A percentile compares a stretch with the other conserved stretches of the same genome.
phyloP scores from a whole-genome alignment of 768 basidiomycete species.

The Amyloporia xantha region DNA sequence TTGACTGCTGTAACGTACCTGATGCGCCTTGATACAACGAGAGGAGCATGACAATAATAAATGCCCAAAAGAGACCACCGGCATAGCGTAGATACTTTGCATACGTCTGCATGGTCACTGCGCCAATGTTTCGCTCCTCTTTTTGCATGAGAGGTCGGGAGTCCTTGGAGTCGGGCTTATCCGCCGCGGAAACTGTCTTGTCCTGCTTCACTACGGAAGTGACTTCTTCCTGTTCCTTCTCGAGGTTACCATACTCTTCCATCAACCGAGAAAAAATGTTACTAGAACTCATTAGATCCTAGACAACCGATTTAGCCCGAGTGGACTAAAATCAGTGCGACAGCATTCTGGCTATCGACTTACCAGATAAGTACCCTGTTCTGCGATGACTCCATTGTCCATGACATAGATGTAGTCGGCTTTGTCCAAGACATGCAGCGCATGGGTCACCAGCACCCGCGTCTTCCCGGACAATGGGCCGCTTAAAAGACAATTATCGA shows the following conservation, averaged over 20 bases:
- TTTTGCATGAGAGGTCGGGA: slow-evolving; percentile 27
- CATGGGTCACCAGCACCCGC: slow-evolving; percentile 83
- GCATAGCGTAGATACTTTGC: slow-evolving; percentile 29
- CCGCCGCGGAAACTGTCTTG: not conserved
- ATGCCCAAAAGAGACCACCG: slow-evolving; percentile 29
- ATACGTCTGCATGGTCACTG: slow-evolving; percentile 30
- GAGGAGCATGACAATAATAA: slow-evolving; percentile 38
- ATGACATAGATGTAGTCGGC: slow-evolving; percentile 75
- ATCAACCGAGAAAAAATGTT: slow-evolving; percentile 30
- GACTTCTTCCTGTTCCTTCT: slow-evolving; percentile 32
- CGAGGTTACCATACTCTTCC: slow-evolving; percentile 33
- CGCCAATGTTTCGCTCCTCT: slow-evolving; percentile 37
- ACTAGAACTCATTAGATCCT: slow-evolving; percentile 29
- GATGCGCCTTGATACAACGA: slow-evolving; percentile 41
- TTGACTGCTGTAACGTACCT: slow-evolving; percentile 29
- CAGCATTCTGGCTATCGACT: slow-evolving; percentile 5
- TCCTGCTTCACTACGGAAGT: not conserved
- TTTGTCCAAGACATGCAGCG: slow-evolving; percentile 79
- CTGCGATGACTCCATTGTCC: slow-evolving; percentile 51
- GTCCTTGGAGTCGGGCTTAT: not conserved
- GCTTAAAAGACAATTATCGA: slow-evolving; percentile 29
- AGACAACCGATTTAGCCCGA: not conserved
- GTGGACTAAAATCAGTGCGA: not conserved
- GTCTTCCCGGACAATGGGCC: slow-evolving; percentile 47
- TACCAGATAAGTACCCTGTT: slow-evolving; percentile 32